phyloP scores from a whole-genome alignment of 2,329 filamentous ascomycete genomes.

The Hypoxylon sp. region DNA sequence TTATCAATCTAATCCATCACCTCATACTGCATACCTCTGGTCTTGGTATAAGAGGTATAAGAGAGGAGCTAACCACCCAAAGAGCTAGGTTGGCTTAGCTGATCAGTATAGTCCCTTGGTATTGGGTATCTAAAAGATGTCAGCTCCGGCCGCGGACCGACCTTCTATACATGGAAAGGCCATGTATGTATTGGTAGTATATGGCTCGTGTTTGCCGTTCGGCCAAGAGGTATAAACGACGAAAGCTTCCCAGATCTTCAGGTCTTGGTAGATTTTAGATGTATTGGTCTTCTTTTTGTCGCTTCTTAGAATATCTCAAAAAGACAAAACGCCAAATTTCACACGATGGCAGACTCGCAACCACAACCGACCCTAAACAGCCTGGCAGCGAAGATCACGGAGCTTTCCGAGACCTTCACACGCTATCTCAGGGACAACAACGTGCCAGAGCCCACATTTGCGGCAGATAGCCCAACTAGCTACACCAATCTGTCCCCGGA shows the following conservation, averaged over 20 bases:
- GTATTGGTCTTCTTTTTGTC: neutral
- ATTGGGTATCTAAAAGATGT: too few species aligned
- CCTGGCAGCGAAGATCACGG: slow-evolving; percentile 56
- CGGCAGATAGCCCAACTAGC: slow-evolving; percentile 53
- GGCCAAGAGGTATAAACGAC: slow-evolving; percentile 12
- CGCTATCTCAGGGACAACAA: slow-evolving; percentile 53
- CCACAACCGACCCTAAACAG: slow-evolving; percentile 51
- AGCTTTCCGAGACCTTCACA: slow-evolving; percentile 54
- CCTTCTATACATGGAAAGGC: slow-evolving; percentile 12
- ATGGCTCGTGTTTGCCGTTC: neutral
- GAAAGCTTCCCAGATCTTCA: slow-evolving; percentile 13
- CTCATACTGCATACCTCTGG: neutral
- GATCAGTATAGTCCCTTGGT: too few species aligned
- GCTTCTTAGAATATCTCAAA: slow-evolving; percentile 1
- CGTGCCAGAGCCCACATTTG: slow-evolving; percentile 53
- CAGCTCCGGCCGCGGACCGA: slow-evolving; percentile 23
- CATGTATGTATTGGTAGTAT: too few species aligned
- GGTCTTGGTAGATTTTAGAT: neutral
- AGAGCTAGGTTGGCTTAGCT: slow-evolving; percentile 4
- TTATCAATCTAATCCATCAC: slow-evolving; percentile 36
- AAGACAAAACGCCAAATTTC: slow-evolving; percentile 17
- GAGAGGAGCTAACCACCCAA: neutral
- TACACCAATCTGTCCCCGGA: slow-evolving; percentile 54
- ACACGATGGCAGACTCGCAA: slow-evolving; percentile 45
- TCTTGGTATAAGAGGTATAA: slow-evolving; percentile 1